Evolutionary conservation across 139 green algal species (phyloP), one percentile per base, ranked within the genome.

Genomic region (Astrephomene gubernaculifera): DNA sequence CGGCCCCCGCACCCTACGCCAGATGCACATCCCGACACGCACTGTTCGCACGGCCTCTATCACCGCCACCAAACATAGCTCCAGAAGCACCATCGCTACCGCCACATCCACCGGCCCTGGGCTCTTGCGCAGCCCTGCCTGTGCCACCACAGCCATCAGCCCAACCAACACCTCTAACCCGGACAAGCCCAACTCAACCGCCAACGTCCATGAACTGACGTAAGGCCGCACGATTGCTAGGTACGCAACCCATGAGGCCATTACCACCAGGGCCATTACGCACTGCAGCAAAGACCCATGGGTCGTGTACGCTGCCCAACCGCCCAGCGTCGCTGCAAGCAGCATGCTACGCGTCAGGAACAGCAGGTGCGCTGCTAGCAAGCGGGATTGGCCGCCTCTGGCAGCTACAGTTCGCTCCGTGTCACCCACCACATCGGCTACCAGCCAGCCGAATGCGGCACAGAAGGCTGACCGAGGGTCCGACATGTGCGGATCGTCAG

Each of bases 331-430:
- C 0, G 8, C 67, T 12, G 45, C 80, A 36, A 79, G 67, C 44
- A 67, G 12, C 67, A 79, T 1, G 31, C 49, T 22, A 27, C 71
- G 67, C 24, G 68, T 4, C 49, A 86, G 49, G 10, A 38, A 43
- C 80, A 86, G 35, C 63, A 45, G 19, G 45, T 86, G 65, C 27
- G 67, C 67, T n/a, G n/a, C n/a, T n/a, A n/a, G n/a, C n/a, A n/a
- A n/a, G n/a, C n/a, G n/a, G n/a, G n/a, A n/a, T n/a, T n/a, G n/a
- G n/a, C n/a, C n/a, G n/a, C n/a, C n/a, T n/a, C n/a, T n/a, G n/a
- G n/a, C n/a, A n/a, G n/a, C n/a, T n/a, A n/a, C n/a, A n/a, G n/a
- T n/a, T n/a, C n/a, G n/a, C n/a, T n/a, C n/a, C n/a, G n/a, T n/a
- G n/a, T n/a, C n/a, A n/a, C n/a, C n/a, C n/a, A n/a, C n/a, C n/a